A percentile compares a stretch with the other conserved stretches of the same genome.
These are phyloP conservation scores for Clonostachys sp. DNA, from an alignment of 2,329 filamentous ascomycete species.

Conservation along the genomic window DNA sequence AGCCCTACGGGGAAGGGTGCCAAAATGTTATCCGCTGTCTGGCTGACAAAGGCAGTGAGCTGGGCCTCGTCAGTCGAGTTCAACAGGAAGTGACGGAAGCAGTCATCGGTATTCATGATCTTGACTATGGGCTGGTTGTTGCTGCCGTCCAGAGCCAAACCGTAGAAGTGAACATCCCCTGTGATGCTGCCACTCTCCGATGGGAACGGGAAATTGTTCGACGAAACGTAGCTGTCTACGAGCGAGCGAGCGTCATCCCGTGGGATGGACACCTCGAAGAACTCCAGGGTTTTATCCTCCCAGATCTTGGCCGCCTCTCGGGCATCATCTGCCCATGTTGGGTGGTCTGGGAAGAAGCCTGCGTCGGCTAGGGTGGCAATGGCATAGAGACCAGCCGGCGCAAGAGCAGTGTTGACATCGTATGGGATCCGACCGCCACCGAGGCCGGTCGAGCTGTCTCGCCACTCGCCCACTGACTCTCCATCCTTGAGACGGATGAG, in stretches of 20 bases:
- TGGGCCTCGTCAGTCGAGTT: constrained; percentile 54
- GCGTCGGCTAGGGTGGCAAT: constrained; percentile 46
- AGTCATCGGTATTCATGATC: constrained; percentile 61
- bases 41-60: constrained; percentile 49
- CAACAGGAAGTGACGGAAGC: constrained; percentile 58
- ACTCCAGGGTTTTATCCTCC: constrained; percentile 54
- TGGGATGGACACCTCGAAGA: constrained; percentile 46
- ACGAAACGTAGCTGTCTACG: constrained; percentile 38
- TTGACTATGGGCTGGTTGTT: constrained; percentile 41
- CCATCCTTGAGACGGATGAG: constrained; percentile 52
- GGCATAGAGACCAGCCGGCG: constrained; percentile 54
- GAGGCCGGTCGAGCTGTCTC: constrained; percentile 55
- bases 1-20: constrained; percentile 55
- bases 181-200: constrained; percentile 30
- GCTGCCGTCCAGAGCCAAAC: constrained; percentile 49
- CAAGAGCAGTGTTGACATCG: constrained; percentile 60
- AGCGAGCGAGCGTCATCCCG: constrained; percentile 34
- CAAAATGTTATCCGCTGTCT: constrained; percentile 52
- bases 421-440: constrained; percentile 61
- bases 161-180: constrained; percentile 39
- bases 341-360: constrained; percentile 44
- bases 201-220: constrained; percentile 13
- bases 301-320: constrained; percentile 50
- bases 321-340: constrained; percentile 39
- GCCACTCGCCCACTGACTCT: constrained; percentile 56